Evolutionary conservation across 768 basidiomycete species (phyloP).

Genomic region (Russula sp.): DNA sequence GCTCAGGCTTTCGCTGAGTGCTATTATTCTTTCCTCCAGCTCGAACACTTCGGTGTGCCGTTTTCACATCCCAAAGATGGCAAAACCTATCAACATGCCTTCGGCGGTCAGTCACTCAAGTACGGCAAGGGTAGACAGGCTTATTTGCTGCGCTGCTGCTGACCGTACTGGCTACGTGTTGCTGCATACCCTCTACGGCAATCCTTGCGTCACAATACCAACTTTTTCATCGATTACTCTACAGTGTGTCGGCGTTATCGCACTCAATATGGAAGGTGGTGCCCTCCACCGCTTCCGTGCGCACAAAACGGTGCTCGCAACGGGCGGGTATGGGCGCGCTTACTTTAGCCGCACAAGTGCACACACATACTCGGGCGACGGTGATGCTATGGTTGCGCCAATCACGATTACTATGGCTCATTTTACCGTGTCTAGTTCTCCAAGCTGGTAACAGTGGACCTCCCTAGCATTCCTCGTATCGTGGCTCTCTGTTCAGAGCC

Average conservation of each 20-base stretch:
- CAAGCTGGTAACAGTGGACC: too few species aligned
- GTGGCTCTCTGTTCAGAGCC: too few species aligned
- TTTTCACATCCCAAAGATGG: constrained; percentile 98
- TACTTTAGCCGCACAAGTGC: constrained; percentile 99
- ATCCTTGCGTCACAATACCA: constrained; percentile 97
- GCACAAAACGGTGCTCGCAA: constrained; percentile 97
- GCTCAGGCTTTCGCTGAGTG: background rate
- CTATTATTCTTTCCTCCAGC: constrained; percentile 40
- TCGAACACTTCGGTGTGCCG: constrained; percentile 97
- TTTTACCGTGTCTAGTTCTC: too few species aligned
- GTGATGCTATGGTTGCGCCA: constrained; percentile 93
- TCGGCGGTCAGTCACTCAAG: constrained; percentile 96
- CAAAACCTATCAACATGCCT: constrained; percentile 99
- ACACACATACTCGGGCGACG: constrained; percentile 98
- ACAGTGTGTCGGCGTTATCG: constrained; percentile 99
- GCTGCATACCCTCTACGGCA: constrained; percentile 99
- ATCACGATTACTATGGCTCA: too few species aligned
- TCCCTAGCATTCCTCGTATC: too few species aligned
- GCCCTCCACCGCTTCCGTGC: constrained; percentile 97
- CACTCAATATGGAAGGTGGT: constrained; percentile 99
- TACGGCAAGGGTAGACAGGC: constrained; percentile 99
- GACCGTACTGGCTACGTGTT: constrained; percentile 98
- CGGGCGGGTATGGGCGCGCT: constrained; percentile 95
- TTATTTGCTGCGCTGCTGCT: constrained; percentile 93
- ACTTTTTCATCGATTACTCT: constrained; percentile 99